Evolutionary conservation across 192 early-diverging fungal genomes (phyloP).

Genomic region (Backusella sp.): DNA sequence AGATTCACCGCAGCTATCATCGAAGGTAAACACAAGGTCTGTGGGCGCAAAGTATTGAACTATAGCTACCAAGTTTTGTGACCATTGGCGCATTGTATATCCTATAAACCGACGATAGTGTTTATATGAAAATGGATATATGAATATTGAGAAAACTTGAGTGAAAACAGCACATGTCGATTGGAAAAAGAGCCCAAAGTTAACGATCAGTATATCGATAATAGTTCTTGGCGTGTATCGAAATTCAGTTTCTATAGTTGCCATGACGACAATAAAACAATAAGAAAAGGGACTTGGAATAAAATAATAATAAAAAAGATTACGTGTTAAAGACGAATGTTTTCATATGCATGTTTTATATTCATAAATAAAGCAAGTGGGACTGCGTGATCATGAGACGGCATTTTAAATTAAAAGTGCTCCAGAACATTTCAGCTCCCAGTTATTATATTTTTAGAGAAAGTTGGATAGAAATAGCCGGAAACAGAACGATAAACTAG

Average conservation of each 20-base stretch:
- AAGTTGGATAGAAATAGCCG: too few species aligned
- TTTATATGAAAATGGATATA: not conserved
- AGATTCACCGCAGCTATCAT: slow-evolving; percentile 32
- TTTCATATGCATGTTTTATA: not conserved
- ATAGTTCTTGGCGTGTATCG: not conserved
- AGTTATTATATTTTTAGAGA: too few species aligned
- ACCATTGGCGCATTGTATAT: slow-evolving; percentile 29
- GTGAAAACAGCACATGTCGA: slow-evolving; percentile 23
- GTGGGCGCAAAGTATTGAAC: slow-evolving; percentile 55
- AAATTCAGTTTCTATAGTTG: not conserved
- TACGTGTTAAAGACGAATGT: not conserved
- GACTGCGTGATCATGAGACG: not conserved
- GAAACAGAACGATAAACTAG: too few species aligned
- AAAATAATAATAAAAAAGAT: not conserved
- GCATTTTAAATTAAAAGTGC: not conserved
- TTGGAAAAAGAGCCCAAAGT: slow-evolving; percentile 31
- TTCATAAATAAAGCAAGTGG: not conserved
- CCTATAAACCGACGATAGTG: slow-evolving; percentile 1
- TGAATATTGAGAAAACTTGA: slow-evolving; percentile 11
- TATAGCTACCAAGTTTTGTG: slow-evolving; percentile 44
- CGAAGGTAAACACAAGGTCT: slow-evolving; percentile 47
- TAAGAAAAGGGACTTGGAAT: not conserved
- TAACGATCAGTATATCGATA: slow-evolving; percentile 12
- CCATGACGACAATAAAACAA: not conserved
- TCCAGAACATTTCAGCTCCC: too few species aligned